Evolutionary conservation across 2,329 filamentous ascomycete genomes (phyloP).

Genomic region (Metarhizium guizhouense): DNA sequence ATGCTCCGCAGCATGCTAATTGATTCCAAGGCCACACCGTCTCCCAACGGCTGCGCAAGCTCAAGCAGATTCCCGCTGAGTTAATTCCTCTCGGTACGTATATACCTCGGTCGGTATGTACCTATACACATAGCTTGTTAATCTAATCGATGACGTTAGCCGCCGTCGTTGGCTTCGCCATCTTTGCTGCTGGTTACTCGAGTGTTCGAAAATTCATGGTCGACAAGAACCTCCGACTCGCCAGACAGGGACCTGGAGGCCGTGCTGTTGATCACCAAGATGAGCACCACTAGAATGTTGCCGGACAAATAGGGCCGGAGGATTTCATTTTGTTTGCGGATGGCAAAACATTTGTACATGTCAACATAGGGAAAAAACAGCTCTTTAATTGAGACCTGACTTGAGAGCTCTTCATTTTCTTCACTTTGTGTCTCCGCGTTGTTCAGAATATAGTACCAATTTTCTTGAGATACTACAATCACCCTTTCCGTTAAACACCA

Average conservation of each 20-base stretch:
- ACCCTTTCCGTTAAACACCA: constrained; percentile 29
- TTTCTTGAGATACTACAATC: constrained; percentile 11
- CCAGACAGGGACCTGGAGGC: constrained; percentile 51
- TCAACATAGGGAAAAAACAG: constrained; percentile 5
- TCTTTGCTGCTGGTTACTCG: constrained; percentile 76
- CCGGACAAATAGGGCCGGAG: not conserved
- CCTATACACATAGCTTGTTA: not conserved
- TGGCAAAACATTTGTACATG: constrained; percentile 10
- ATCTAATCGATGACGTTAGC: constrained; percentile 36
- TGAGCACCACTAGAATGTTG: not conserved
- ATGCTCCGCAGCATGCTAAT: not conserved
- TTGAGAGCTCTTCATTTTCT: constrained; percentile 3
- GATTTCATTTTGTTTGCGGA: constrained; percentile 7
- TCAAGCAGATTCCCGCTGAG: constrained; percentile 88
- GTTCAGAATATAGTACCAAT: constrained; percentile 5
- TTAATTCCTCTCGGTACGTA: constrained; percentile 80
- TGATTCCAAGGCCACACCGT: constrained; percentile 73
- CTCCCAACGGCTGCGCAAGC: constrained; percentile 84
- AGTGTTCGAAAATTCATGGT: constrained; percentile 70
- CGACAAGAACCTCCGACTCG: constrained; percentile 88
- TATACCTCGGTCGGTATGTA: not conserved
- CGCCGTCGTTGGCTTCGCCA: constrained; percentile 77
- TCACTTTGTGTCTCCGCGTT: constrained; percentile 16
- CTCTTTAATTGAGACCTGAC: constrained; percentile 9
- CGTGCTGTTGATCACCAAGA: constrained; percentile 24